A percentile compares a stretch with the other conserved stretches of the same genome.
phyloP scores from a whole-genome alignment of 768 basidiomycete genomes.

The Lactarius hengduanensis region DNA sequence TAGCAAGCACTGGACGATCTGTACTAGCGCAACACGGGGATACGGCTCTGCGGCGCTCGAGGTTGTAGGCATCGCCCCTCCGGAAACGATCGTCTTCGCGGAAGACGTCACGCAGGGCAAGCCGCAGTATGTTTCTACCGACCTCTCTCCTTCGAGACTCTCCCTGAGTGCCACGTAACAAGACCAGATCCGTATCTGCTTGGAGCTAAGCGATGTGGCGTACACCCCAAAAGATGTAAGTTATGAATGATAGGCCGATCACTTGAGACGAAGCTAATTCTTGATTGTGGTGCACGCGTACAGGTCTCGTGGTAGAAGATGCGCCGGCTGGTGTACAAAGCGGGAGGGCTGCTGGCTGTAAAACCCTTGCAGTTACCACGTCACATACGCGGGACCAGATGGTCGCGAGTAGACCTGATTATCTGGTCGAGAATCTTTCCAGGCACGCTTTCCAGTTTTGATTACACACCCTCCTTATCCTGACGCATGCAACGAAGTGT shows the following conservation, averaged over 20 bases:
- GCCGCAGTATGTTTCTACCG: conserved; percentile 50
- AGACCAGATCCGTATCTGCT: conserved; percentile 90
- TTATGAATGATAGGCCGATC: neutral
- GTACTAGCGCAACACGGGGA: conserved; percentile 75
- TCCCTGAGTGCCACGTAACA: conserved; percentile 5
- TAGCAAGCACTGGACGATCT: conserved; percentile 69
- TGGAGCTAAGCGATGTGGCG: conserved; percentile 71
- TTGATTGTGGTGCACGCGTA: no score
- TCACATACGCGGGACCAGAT: conserved; percentile 72
- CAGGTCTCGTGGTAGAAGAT: conserved; percentile 88
- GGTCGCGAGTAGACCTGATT: conserved; percentile 59
- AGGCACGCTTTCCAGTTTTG: conserved; percentile 42
- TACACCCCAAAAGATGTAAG: conserved; percentile 59
- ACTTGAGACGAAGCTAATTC: conserved; percentile 6
- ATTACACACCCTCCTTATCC: neutral
- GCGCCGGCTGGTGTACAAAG: conserved; percentile 83
- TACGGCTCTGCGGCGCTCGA: conserved; percentile 75
- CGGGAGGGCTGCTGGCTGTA: conserved; percentile 79
- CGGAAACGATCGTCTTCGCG: conserved; percentile 73
- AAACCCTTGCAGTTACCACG: conserved; percentile 80
- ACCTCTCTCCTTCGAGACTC: conserved; percentile 1
- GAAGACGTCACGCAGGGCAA: conserved; percentile 83
- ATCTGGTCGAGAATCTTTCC: conserved; percentile 70
- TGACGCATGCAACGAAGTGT: conserved; percentile 26
- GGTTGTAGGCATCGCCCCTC: conserved; percentile 62